Conservation (phyloP, 768 basidiomycete genomes). For the Flagelloscypha sp. region DNA sequence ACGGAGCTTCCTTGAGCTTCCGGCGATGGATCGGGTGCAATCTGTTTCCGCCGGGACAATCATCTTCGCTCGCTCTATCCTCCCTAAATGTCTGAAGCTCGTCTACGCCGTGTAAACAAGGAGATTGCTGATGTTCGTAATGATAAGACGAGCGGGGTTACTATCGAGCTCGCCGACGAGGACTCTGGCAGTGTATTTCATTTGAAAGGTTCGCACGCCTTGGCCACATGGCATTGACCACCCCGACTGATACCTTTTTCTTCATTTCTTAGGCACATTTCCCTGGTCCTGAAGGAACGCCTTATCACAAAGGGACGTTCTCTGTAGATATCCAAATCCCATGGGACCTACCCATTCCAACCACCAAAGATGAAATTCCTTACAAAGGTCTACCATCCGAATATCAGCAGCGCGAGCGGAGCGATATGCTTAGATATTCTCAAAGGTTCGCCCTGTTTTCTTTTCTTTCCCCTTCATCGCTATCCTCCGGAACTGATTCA, state of each 20-base stretch:
- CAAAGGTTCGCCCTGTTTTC: slow-evolving; percentile 19
- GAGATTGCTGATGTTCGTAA: slow-evolving; percentile 79
- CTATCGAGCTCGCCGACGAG: slow-evolving; percentile 80
- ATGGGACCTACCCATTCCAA: slow-evolving; percentile 83
- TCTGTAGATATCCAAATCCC: slow-evolving; percentile 79
- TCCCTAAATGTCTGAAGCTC: too few species aligned
- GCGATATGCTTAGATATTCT: slow-evolving; percentile 90
- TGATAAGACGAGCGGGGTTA: slow-evolving; percentile 83
- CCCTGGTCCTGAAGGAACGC: slow-evolving; percentile 86
- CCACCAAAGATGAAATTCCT: slow-evolving; percentile 99
- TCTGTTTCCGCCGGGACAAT: too few species aligned
- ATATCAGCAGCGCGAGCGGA: slow-evolving; percentile 88
- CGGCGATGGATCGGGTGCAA: too few species aligned
- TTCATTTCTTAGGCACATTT: too few species aligned
- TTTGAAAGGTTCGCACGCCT: slow-evolving; percentile 82
- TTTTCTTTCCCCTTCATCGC: neutral
- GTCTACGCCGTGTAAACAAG: slow-evolving; percentile 86
- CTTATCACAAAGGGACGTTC: slow-evolving; percentile 86
- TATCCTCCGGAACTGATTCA: slow-evolving; percentile 25
- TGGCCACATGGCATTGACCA: too few species aligned
- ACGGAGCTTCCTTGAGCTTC: too few species aligned
- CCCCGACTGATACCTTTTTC: too few species aligned
- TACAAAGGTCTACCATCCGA: slow-evolving; percentile 94
- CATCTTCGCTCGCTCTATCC: too few species aligned
- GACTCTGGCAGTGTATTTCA: slow-evolving; percentile 93